Base-by-base conservation (phyloP, 495 filamentous ascomycete genomes). In the Haplographium delicatum region DNA sequence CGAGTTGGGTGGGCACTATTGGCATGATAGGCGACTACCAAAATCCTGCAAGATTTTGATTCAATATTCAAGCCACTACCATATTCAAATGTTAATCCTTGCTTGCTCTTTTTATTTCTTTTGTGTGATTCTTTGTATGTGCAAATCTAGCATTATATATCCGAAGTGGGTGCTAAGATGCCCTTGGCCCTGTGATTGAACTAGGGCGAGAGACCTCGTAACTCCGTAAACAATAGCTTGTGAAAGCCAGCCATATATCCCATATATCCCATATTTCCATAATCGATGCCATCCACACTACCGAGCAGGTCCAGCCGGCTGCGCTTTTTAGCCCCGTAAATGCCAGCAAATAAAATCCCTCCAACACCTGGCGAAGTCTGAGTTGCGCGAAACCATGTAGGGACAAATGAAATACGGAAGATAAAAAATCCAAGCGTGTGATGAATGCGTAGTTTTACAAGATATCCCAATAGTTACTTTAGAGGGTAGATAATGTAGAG, bases 341-440 rank as follows among this genome's bases (percentile, higher is more conserved):
- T 44, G 42, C 39, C 24, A 26, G n/a, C n/a, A 22, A 10, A 44
- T 44, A 1, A 24, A 20, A 44, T 18, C 15, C 39, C 22, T 11
- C 42, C 42, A 44, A 44, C 26, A 31, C 42, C 42, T 16, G 24
- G 19, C 42, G 22, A n/a, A 31, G 31, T 4, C 42, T n/a, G 5
- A 9, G 6, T 16, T 16, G n/a, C 42, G 8, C 39, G 22, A 22
- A 22, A 26, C 42, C 8, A 31, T 44, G n/a, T 19, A 16, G 22
- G 28, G 9, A 15, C 25, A 41, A n/a, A 13, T 35, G 3, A 10
- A 19, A 35, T 28, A 37, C 31, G 31, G 13, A 44, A 47, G 27
- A 31, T 22, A 25, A 41, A 50, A 23, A 45, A 51, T 51, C 50
- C 50, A 51, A 54, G 18, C 40, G 46, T 34, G n/a, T n/a, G 31